Base-by-base conservation (phyloP, 768 basidiomycete species). In the Russula sp. region DNA sequence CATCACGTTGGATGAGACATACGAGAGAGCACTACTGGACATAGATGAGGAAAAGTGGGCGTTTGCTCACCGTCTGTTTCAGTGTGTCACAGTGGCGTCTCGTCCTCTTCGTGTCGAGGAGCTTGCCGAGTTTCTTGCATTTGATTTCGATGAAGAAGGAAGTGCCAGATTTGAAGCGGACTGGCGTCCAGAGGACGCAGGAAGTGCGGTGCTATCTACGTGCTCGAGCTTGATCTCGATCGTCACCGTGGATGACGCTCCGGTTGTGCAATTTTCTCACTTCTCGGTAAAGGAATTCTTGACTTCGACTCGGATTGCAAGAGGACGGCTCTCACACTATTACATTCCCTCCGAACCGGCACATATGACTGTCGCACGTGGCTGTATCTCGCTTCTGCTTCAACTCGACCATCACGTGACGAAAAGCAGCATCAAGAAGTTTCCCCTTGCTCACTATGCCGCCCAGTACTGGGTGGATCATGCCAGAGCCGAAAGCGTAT, bases 261-360 rank as follows among this genome's bases (percentile, higher is more conserved):
- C 13, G 18, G 37, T 59, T 11, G 50, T 52, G 16, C 58, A 59
- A 13, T 59, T 51, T 35, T 47, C 50, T 1, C 48, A 59, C n/a
- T 59, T 59, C 18, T 51, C 58, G 2, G 58, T 59, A 8, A 47
- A 52, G 39, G 49, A 52, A 8, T 52, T 31, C 42, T 22, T 52
- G 49, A 40, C 42, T 2, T 60, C 59, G 27, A 34, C 0, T n/a
- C 59, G 59, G 2, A 20, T 60, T 7, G 5, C 50, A 7, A 6
- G 35, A 16, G 57, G 45, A 18, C 35, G n/a, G 6, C n/a, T 59
- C 1, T 44, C 49, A 1, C 40, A 40, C 27, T 61, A 13, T 40
- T 40, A 40, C 11, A 13, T 40, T 6, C 35, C 44, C 16, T 44
- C 37, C 6, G 59, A 62, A 22, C n/a, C 39, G 3, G 49, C 61